Base-by-base conservation (phyloP, 75 land plant species). In the Cryptomeria japonica region DNA sequence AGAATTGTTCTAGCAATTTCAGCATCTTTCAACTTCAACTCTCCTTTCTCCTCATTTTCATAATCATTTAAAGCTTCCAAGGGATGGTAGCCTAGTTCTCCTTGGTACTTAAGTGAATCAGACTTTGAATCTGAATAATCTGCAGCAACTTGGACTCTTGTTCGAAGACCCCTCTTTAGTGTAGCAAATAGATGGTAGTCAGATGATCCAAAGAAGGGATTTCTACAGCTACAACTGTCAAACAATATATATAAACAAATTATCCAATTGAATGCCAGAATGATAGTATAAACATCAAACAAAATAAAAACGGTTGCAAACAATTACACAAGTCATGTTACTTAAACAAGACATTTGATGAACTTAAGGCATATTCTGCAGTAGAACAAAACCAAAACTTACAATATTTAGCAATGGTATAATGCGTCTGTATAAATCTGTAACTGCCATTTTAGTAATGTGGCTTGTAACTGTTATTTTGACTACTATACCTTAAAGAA, bases 71-170 rank as follows among this genome's bases (percentile, higher is more conserved):
- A 73, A 39, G 91, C 94, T 89, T 93, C 94, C 28, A 88, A 75
- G 47, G 94, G 92, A 84, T 93, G 94, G 79, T 93, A 93, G 9
- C 93, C 91, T 34, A 84, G 87, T 70, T 92, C 89, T 47, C 87
- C 91, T 38, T 87, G 46, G 53, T 90, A 90, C 77, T 89, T 92
- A 36, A 92, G 86, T 46, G 97, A 93, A 87, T 97, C 95, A 86
- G 97, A 95, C 64, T 91, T 92, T 31, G 95, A 94, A 80, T 95
- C 96, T 53, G 99, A 91, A 85, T 94, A 95, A 87, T 96, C 96
- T 68, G 96, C 93, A 85, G 97, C 97, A 64, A 95, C 96, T 53
- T 89, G 79, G 86, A 93, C 94, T 90, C 91, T 93, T 80, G 90
- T 88, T 53, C 5, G 86, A 22, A 53, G 25, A 19, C 5, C 12